phyloP scores from a whole-genome alignment of 768 basidiomycete species.

The Macrolepiota albuminosa region DNA sequence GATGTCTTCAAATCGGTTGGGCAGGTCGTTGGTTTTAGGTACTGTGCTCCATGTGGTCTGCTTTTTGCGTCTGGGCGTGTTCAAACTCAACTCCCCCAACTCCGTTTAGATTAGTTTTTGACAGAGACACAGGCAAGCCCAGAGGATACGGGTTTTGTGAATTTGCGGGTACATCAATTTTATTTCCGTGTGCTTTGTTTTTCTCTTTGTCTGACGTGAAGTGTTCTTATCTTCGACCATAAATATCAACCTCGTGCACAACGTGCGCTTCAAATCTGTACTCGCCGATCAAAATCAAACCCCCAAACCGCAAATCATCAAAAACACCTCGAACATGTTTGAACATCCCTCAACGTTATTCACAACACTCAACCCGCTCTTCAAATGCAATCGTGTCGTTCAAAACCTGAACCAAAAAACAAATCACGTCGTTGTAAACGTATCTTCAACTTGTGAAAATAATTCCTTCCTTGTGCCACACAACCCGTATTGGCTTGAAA shows the following conservation, averaged over 20 bases:
- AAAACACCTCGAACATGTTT: not conserved
- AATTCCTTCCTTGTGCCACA: not conserved
- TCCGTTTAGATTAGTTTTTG: conserved; percentile 68
- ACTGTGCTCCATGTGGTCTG: conserved; percentile 12
- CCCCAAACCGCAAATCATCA: not conserved
- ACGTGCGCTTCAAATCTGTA: not conserved
- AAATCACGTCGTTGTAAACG: not conserved
- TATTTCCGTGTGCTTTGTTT: conserved; percentile 22
- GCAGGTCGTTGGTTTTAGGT: conserved; percentile 88
- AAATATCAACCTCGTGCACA: not conserved
- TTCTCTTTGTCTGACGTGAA: conserved; percentile 32
- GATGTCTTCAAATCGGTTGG: conserved; percentile 88
- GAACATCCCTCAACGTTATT: not conserved
- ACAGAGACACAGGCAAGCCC: conserved; percentile 91
- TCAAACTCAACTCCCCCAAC: conserved; percentile 8
- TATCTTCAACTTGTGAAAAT: not conserved
- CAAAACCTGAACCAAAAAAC: not conserved
- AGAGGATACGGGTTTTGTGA: conserved; percentile 94
- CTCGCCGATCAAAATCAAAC: not conserved
- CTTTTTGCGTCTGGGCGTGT: not conserved
- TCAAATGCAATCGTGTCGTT: not conserved
- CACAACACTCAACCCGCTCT: not conserved
- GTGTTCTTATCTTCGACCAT: conserved; percentile 14
- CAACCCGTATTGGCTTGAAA: conserved; percentile 11
- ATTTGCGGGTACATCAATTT: conserved; percentile 72